Conservation (phyloP, 768 basidiomycete species). For the Hygrophorus russula region DNA sequence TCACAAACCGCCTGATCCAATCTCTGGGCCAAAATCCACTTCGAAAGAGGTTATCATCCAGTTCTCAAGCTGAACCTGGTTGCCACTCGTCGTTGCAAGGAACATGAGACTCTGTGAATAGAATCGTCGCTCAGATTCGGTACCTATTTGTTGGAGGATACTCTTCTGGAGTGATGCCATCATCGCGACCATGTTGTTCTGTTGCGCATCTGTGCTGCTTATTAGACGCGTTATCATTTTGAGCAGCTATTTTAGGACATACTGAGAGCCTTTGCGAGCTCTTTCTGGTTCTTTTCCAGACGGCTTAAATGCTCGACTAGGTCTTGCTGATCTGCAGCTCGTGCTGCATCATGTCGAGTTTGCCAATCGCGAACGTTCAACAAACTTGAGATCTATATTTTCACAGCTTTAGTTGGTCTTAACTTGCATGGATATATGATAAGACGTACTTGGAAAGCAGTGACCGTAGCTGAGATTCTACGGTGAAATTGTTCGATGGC, state of each 20-base stretch:
- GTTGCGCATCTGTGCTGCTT: constrained; percentile 4
- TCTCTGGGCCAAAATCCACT: constrained; percentile 8
- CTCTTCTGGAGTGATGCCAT: constrained; percentile 10
- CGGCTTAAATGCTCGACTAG: constrained; percentile 4
- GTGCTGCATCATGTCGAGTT: constrained; percentile 1
- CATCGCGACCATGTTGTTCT: constrained; percentile 10
- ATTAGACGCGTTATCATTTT: neutral
- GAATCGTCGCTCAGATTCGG: constrained; percentile 7
- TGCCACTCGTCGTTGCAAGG: constrained; percentile 7
- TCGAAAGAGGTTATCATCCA: constrained; percentile 13
- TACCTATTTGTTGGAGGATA: neutral
- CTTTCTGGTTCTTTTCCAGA: neutral
- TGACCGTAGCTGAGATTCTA: neutral
- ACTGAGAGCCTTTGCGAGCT: constrained; percentile 1
- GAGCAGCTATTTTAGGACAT: neutral
- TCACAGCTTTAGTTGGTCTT: too few species aligned
- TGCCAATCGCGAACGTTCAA: constrained; percentile 7
- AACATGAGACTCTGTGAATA: constrained; percentile 7
- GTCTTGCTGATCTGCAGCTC: constrained; percentile 4
- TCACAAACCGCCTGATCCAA: constrained; percentile 11
- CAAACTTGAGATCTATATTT: constrained; percentile 5
- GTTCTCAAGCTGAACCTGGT: constrained; percentile 4
- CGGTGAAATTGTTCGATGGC: neutral
- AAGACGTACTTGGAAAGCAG: neutral
- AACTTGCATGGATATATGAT: too few species aligned